Evolutionary conservation across 768 basidiomycete genomes (phyloP), one percentile per base, ranked within the genome.

Genomic region (Suillus luteus): DNA sequence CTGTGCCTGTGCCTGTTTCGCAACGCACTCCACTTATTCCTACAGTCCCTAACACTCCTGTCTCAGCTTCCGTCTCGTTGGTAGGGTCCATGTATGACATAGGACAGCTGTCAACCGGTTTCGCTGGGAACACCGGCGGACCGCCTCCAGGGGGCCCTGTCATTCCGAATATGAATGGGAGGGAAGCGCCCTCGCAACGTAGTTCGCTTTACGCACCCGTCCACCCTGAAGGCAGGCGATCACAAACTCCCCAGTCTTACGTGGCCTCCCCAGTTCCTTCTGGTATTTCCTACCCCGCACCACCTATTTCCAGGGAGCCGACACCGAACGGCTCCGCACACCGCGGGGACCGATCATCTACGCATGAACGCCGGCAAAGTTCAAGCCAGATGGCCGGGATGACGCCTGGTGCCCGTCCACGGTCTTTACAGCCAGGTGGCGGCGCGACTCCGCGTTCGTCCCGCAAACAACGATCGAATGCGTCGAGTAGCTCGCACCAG

Each of bases 291-390:
- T 75, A 75, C 37, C 72, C 74, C 8, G 69, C 62, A 0, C 74
- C 74, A 40, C 75, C 74, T 15, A 60, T 75, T 49, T 66, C 71
- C 19, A 75, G 74, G 27, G 68, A 70, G 0, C 66, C 68, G n/a
- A 17, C 61, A 5, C 71, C 64, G 59, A 65, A 55, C 2, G 61
- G 48, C 15, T 59, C 59, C 0, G 49, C 55, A 1, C 33, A 22
- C 2, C n/a, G 35, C 1, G 66, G 66, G 31, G 55, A 67, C 7
- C 68, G 75, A 19, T 62, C 61, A 24, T 69, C 75, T 44, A 64
- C 66, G 5, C 75, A 76, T 5, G 66, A 68, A 2, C 73, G 67
- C 5, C 73, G 71, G 7, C 66, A 70, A 17, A 75, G 75, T 52
- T 12, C 67, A 7, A 62, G 71, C 14, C 62, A 65, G 8, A 66